These are phyloP conservation scores for Cyclotella sp. DNA, from an alignment of 108 stramenopile genomes.

Conservation along the genomic window DNA sequence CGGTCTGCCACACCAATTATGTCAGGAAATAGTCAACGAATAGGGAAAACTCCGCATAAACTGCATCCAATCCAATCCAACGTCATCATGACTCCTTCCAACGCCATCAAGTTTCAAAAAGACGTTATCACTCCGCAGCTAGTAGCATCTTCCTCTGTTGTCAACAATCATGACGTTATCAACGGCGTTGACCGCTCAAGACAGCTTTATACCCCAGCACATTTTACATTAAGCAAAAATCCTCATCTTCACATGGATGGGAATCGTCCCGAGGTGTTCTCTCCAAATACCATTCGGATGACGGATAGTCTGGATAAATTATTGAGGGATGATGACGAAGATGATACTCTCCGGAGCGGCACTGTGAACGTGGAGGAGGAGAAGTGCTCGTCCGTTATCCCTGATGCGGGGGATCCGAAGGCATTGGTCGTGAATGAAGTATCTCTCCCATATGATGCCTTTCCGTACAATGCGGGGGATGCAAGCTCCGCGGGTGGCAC, in stretches of 20 bases:
- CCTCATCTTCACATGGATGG: conserved; percentile 37
- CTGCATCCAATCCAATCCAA: too few species aligned
- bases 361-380: neutral
- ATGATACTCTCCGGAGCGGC: neutral
- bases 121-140: neutral
- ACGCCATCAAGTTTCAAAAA: neutral
- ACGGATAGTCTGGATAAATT: conserved; percentile 78
- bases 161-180: conserved; percentile 2
- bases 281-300: conserved; percentile 75
- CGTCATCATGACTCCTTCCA: too few species aligned
- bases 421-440: too few species aligned
- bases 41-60: neutral
- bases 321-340: conserved; percentile 74
- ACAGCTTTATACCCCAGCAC: conserved; percentile 52
- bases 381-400: neutral
- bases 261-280: conserved; percentile 58
- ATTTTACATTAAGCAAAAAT: conserved; percentile 53
- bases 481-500: neutral
- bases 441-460: neutral
- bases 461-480: neutral
- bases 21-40: neutral
- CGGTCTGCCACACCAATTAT: neutral
- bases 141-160: neutral
- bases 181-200: conserved; percentile 4
- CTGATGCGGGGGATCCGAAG: neutral